These are phyloP conservation scores for Aurantiochytrium sp. DNA, from an alignment of 108 stramenopile species.

Conservation along the genomic window DNA sequence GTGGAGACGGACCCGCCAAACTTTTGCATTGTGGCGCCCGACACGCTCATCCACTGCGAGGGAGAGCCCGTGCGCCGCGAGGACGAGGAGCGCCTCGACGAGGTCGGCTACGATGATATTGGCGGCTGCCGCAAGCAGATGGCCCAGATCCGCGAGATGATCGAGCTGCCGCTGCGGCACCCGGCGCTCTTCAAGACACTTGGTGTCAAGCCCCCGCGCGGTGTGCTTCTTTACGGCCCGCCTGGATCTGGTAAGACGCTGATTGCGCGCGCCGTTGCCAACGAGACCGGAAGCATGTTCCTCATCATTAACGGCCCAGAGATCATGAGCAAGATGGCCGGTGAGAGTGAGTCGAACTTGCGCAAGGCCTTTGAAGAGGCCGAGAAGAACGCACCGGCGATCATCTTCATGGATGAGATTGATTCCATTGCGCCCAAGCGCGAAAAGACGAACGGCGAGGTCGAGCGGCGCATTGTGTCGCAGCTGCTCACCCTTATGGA, in stretches of 20 bases:
- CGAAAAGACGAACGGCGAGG: conserved; percentile 99
- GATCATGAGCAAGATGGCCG: conserved; percentile 99
- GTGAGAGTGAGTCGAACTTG: conserved; percentile 94
- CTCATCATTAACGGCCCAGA: conserved; percentile 99
- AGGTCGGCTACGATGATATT: conserved; percentile 99
- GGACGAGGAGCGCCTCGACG: conserved; percentile 91
- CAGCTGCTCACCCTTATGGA: conserved; percentile 99
- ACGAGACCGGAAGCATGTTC: conserved; percentile 99
- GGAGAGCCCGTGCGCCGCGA: conserved; percentile 97
- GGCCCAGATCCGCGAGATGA: conserved; percentile 99
- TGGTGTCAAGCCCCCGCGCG: conserved; percentile 98
- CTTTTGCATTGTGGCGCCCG: conserved; percentile 95
- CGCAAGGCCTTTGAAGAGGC: conserved; percentile 96
- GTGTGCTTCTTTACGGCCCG: conserved; percentile 98
- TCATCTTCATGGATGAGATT: conserved; percentile 99
- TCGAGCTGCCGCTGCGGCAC: conserved; percentile 97
- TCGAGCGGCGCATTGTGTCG: conserved; percentile 93
- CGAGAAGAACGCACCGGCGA: conserved; percentile 98
- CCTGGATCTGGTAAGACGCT: conserved; percentile 97
- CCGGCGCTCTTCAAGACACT: conserved; percentile 97
- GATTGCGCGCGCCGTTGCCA: conserved; percentile 97
- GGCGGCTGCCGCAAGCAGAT: conserved; percentile 96
- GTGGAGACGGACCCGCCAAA: conserved; percentile 95
- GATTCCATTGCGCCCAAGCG: conserved; percentile 98
- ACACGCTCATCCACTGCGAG: conserved; percentile 99